A percentile compares a stretch with the other conserved stretches of the same genome.
These are phyloP conservation scores for Blastocystis sp. DNA, from an alignment of 352 stramenopile genomes.

Conservation along the genomic window DNA sequence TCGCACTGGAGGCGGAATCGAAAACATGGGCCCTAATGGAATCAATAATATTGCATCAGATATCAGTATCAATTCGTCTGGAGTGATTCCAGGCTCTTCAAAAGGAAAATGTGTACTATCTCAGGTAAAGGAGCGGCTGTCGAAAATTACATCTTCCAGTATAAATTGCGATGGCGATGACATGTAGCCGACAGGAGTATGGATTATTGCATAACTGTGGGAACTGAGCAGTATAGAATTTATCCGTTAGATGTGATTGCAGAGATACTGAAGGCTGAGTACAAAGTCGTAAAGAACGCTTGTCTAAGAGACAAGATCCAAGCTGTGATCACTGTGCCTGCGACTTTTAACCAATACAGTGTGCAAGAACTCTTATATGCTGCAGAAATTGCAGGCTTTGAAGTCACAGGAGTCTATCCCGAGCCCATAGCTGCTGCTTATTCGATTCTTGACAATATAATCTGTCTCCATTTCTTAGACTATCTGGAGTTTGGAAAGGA, in stretches of 20 bases:
- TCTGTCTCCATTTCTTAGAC: neutral
- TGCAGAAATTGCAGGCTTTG: neutral
- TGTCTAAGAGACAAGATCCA: neutral
- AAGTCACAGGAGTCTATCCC: neutral
- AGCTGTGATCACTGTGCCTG: neutral
- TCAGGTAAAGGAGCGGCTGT: too few species aligned
- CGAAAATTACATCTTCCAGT: too few species aligned
- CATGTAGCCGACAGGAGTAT: too few species aligned
- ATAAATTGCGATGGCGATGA: too few species aligned
- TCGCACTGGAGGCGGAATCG: neutral
- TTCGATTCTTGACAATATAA: neutral
- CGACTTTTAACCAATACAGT: neutral
- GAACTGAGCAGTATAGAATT: neutral
- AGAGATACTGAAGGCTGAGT: neutral
- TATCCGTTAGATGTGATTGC: neutral
- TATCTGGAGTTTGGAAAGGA: neutral
- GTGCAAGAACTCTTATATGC: neutral
- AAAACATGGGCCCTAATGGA: neutral
- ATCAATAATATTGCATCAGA: neutral
- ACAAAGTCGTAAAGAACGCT: neutral
- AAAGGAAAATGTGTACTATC: too few species aligned
- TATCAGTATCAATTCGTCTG: neutral
- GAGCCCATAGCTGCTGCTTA: neutral
- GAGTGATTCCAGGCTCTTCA: neutral
- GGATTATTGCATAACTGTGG: too few species aligned